These are phyloP conservation scores for Penicillium sp. DNA, from an alignment of 2,329 filamentous ascomycete species.

Conservation along the genomic window DNA sequence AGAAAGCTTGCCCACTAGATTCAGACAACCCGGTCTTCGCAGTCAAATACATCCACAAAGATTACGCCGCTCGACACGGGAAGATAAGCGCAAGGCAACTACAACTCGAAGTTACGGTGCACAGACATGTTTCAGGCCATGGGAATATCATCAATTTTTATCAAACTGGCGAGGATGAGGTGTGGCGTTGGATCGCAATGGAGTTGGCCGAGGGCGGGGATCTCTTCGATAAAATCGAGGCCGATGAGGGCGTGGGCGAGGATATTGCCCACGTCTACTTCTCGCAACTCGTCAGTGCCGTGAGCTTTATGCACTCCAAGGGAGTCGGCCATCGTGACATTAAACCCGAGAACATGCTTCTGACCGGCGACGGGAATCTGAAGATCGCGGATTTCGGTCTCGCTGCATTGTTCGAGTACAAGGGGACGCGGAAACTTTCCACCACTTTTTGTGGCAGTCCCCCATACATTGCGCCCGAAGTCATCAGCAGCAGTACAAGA, in stretches of 20 bases:
- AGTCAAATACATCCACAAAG: conserved; percentile 98
- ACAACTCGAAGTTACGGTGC: conserved; percentile 84
- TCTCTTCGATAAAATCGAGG: conserved; percentile 98
- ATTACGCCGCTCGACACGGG: conserved; percentile 85
- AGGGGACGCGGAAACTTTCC: conserved; percentile 76
- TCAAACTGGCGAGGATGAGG: conserved; percentile 75
- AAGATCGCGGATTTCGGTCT: conserved; percentile 98
- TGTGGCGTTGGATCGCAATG: conserved; percentile 98
- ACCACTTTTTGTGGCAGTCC: conserved; percentile 92
- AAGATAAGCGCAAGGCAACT: conserved; percentile 87
- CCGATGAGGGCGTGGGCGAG: conserved; percentile 88
- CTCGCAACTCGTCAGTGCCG: conserved; percentile 81
- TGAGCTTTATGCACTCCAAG: conserved; percentile 94
- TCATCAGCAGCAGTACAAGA: conserved; percentile 59
- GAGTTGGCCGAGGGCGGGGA: conserved; percentile 94
- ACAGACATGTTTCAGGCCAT: conserved; percentile 84
- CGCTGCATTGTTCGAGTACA: conserved; percentile 88
- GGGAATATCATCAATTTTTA: conserved; percentile 94
- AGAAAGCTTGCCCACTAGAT: conserved; percentile 80
- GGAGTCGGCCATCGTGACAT: conserved; percentile 90
- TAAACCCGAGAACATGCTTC: conserved; percentile 92
- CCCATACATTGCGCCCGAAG: conserved; percentile 95
- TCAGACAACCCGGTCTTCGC: conserved; percentile 76
- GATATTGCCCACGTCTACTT: conserved; percentile 98
- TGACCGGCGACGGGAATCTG: conserved; percentile 78